A percentile compares a stretch with the other conserved stretches of the same genome.
phyloP scores from a whole-genome alignment of 75 land plant species.

The Pinus taeda region DNA sequence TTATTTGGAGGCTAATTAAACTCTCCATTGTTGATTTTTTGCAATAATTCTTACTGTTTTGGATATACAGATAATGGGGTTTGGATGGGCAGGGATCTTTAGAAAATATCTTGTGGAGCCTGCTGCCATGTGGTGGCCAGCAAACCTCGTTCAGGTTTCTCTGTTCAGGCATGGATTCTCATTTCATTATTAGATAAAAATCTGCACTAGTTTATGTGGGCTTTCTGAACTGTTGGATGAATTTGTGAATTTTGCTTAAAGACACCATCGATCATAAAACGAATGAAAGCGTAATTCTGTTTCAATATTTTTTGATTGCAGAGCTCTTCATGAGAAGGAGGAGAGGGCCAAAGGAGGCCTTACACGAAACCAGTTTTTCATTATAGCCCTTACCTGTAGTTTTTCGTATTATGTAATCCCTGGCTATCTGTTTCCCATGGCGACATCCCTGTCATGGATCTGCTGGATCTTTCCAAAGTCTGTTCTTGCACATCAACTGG shows the following conservation, averaged over 20 bases:
- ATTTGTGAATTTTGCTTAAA: no score
- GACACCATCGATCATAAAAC: no score
- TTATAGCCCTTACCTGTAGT: constrained; percentile 18
- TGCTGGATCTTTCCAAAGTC: constrained; percentile 36
- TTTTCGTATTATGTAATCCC: constrained; percentile 31
- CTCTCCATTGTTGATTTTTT: neutral
- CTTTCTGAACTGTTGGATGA: no score
- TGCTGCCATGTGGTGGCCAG: constrained; percentile 82
- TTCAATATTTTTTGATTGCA: neutral
- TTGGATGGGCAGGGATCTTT: constrained; percentile 78
- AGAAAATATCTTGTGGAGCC: constrained; percentile 68
- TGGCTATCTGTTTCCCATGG: constrained; percentile 26
- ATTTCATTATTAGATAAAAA: no score
- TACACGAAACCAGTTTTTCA: constrained; percentile 27
- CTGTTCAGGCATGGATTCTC: constrained; percentile 43
- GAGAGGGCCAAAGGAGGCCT: constrained; percentile 12
- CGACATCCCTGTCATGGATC: constrained; percentile 34
- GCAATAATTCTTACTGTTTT: neutral
- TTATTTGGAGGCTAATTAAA: neutral
- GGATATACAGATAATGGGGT: constrained; percentile 52
- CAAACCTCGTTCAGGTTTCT: constrained; percentile 71
- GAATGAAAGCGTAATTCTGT: neutral
- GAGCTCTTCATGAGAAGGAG: constrained; percentile 35
- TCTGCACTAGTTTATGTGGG: neutral
- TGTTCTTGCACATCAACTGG: constrained; percentile 29